Conservation (phyloP, 192 early-diverging fungal species). For the Funneliformis mosseae region DNA sequence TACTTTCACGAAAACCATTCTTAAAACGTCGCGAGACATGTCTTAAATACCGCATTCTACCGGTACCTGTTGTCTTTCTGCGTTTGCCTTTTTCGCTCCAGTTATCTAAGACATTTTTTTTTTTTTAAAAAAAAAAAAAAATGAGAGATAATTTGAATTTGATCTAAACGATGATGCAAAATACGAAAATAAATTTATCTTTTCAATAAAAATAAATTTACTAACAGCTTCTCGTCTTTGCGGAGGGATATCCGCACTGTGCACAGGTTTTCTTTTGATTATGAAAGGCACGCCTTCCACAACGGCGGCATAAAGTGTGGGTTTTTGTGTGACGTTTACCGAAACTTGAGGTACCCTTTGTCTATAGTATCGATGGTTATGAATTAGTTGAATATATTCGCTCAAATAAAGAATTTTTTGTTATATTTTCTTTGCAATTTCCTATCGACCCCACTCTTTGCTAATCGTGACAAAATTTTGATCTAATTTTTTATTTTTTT, state of each 20-base stretch:
- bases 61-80: conserved; percentile 99
- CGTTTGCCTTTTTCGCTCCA: conserved; percentile 96
- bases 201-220: conserved; percentile 23
- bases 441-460: too few species aligned
- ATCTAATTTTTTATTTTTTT: too few species aligned
- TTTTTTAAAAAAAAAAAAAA: conserved; percentile 16
- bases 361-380: background rate
- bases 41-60: conserved; percentile 97
- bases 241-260: conserved; percentile 97
- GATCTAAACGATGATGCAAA: background rate
- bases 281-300: conserved; percentile 97
- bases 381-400: too few species aligned
- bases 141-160: background rate
- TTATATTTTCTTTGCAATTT: too few species aligned
- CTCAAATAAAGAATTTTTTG: too few species aligned
- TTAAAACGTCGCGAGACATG: conserved; percentile 90
- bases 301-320: conserved; percentile 97
- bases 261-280: conserved; percentile 99
- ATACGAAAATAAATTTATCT: background rate
- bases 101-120: conserved; percentile 61
- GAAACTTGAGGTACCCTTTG: conserved; percentile 67
- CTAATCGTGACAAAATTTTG: too few species aligned
- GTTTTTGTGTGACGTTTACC: conserved; percentile 99
- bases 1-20: conserved; percentile 96
- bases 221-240: conserved; percentile 95